Conservation (phyloP, 495 filamentous ascomycete genomes). For the Amphirosellinia nigrospora region DNA sequence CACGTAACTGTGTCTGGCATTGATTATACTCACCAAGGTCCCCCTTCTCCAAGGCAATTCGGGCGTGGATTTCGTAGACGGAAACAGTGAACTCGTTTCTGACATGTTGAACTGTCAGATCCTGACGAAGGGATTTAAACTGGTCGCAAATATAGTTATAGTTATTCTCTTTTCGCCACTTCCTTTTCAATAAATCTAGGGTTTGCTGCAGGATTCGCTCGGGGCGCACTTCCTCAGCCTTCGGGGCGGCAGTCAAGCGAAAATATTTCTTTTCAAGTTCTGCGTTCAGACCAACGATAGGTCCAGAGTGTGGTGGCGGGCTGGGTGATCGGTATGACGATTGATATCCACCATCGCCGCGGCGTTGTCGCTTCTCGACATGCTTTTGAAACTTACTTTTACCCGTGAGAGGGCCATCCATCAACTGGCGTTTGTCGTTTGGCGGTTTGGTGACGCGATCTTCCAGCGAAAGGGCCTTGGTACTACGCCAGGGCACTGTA, state of each 20-base stretch:
- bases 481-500: constrained; percentile 75
- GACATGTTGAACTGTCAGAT: constrained; percentile 97
- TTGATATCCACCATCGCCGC: constrained; percentile 75
- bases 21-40: constrained; percentile 99
- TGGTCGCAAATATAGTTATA: constrained; percentile 98
- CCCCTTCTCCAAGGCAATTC: constrained; percentile 97
- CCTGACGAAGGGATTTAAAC: constrained; percentile 97
- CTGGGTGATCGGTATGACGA: constrained; percentile 67
- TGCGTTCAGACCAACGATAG: constrained; percentile 84
- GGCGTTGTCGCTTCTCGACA: constrained; percentile 85
- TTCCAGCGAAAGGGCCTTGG: constrained; percentile 72
- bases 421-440: constrained; percentile 61
- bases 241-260: constrained; percentile 86
- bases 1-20: constrained; percentile 96
- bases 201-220: constrained; percentile 79
- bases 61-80: constrained; percentile 97
- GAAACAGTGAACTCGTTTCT: constrained; percentile 92
- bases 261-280: constrained; percentile 93
- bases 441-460: constrained; percentile 72
- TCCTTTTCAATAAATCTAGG: constrained; percentile 86
- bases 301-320: constrained; percentile 68
- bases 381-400: constrained; percentile 89
- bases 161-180: constrained; percentile 92
- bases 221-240: constrained; percentile 87
- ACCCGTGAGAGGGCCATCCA: constrained; percentile 51